Conservation (phyloP, 768 basidiomycete genomes). For the Clathrus columnatus region DNA sequence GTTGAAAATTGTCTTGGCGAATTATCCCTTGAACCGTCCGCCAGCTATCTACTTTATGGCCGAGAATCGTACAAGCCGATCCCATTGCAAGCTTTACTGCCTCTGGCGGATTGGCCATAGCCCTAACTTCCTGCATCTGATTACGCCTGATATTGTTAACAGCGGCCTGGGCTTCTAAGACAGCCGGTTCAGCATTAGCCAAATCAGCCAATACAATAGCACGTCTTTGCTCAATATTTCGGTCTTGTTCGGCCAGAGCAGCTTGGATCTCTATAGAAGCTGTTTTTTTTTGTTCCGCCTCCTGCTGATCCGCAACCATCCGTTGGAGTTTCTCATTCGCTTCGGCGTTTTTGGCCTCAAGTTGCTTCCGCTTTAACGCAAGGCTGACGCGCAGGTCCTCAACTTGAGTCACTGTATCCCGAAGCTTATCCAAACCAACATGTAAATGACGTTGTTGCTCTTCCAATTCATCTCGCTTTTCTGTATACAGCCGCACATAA, state of each 20-base stretch:
- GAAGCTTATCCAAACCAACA: slow-evolving; percentile 93
- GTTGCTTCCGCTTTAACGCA: slow-evolving; percentile 85
- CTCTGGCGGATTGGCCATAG: slow-evolving; percentile 98
- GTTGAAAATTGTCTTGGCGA: slow-evolving; percentile 94
- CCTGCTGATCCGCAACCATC: slow-evolving; percentile 98
- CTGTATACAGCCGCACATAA: slow-evolving; percentile 88
- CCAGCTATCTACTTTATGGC: slow-evolving; percentile 97
- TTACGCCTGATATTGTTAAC: slow-evolving; percentile 95
- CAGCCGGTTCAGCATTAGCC: slow-evolving; percentile 96
- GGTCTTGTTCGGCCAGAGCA: slow-evolving; percentile 85
- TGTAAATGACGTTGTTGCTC: slow-evolving; percentile 98
- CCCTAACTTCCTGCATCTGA: slow-evolving; percentile 92
- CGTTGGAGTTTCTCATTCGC: slow-evolving; percentile 96
- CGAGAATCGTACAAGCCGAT: slow-evolving; percentile 91
- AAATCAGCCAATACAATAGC: slow-evolving; percentile 90
- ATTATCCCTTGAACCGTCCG: slow-evolving; percentile 92
- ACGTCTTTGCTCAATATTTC: slow-evolving; percentile 78
- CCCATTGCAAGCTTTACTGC: slow-evolving; percentile 98
- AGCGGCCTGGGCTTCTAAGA: slow-evolving; percentile 89
- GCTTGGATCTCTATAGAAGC: slow-evolving; percentile 95
- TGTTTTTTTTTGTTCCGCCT: slow-evolving; percentile 96
- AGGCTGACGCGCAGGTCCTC: slow-evolving; percentile 93
- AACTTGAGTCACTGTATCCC: slow-evolving; percentile 92
- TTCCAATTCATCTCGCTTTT: slow-evolving; percentile 95
- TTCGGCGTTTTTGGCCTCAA: slow-evolving; percentile 88